Percentiles rank a stretch among this genome's conserved stretches.
Conservation (phyloP, 2,329 filamentous ascomycete genomes). For the Dissoconium aciculare region DNA sequence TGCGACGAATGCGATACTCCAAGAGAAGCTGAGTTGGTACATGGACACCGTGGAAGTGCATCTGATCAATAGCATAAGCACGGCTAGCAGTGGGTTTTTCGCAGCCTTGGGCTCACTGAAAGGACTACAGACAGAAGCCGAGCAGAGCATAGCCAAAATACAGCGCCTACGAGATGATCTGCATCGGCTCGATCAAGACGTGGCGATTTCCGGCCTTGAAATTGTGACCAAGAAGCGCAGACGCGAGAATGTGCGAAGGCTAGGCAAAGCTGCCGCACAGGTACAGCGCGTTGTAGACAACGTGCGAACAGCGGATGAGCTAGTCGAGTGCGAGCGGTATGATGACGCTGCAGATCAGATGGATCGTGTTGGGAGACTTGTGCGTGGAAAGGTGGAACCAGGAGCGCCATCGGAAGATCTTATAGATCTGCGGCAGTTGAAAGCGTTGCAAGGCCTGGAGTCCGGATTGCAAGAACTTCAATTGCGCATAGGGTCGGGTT, state of each 20-base stretch:
- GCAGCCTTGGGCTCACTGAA: conserved; percentile 80
- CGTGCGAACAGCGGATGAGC: conserved; percentile 58
- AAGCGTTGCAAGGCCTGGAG: conserved; percentile 65
- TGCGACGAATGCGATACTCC: conserved; percentile 89
- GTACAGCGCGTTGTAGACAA: conserved; percentile 63
- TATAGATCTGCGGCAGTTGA: conserved; percentile 60
- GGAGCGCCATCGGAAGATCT: conserved; percentile 21
- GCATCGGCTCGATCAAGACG: conserved; percentile 65
- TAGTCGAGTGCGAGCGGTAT: conserved; percentile 72
- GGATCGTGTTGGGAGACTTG: conserved; percentile 62
- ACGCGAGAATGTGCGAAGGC: conserved; percentile 67
- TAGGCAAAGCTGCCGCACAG: conserved; percentile 72
- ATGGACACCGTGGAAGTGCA: conserved; percentile 99
- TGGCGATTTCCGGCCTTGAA: conserved; percentile 70
- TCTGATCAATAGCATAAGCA: conserved; percentile 88
- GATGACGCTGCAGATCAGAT: conserved; percentile 67
- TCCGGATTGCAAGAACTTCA: conserved; percentile 63
- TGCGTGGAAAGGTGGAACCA: conserved; percentile 51
- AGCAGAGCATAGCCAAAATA: conserved; percentile 78
- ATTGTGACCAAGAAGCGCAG: conserved; percentile 70
- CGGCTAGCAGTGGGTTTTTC: conserved; percentile 91
- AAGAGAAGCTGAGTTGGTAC: conserved; percentile 98
- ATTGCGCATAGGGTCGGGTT: conserved; percentile 70
- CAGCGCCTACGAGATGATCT: conserved; percentile 67
- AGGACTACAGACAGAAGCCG: conserved; percentile 81